Conservation (phyloP, 148 eudicot genomes). For the Amaranthus hypochondriacus region DNA sequence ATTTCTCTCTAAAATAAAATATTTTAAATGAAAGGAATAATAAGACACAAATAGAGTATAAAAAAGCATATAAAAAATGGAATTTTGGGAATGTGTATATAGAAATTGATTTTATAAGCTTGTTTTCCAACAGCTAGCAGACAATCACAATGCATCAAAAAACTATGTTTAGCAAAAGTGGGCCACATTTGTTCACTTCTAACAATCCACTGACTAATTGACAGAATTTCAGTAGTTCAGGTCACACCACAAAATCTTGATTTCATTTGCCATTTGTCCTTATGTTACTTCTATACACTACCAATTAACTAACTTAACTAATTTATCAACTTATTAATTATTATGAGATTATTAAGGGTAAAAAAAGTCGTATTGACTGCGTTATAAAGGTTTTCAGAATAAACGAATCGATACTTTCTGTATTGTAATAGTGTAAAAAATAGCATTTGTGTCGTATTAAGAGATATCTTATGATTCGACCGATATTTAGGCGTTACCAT, state of each 20-base stretch:
- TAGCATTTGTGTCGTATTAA: too few relatives aligned
- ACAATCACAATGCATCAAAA: conserved; percentile 13
- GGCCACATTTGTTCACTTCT: conserved; percentile 1
- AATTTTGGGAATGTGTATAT: too few relatives aligned
- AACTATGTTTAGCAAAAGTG: neutral
- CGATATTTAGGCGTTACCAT: too few relatives aligned
- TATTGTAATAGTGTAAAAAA: too few relatives aligned
- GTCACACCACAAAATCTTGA: conserved; percentile 8
- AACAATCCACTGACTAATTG: conserved; percentile 16
- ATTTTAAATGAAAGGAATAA: too few relatives aligned
- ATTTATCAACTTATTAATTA: neutral
- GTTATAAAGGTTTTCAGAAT: too few relatives aligned
- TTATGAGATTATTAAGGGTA: neutral
- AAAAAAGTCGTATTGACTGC: too few relatives aligned
- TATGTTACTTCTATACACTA: neutral
- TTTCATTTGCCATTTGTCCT: neutral
- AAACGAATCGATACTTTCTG: too few relatives aligned
- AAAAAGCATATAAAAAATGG: too few relatives aligned
- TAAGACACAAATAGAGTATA: too few relatives aligned
- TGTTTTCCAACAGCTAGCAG: conserved; percentile 25
- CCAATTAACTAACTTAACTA: conserved; percentile 15
- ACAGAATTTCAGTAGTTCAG: conserved; percentile 13
- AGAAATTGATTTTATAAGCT: neutral
- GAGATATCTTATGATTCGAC: too few relatives aligned
- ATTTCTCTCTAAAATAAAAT: too few relatives aligned